Evolutionary conservation across 2,329 filamentous ascomycete species (phyloP).

Genomic region (Ophiostoma perfectum): DNA sequence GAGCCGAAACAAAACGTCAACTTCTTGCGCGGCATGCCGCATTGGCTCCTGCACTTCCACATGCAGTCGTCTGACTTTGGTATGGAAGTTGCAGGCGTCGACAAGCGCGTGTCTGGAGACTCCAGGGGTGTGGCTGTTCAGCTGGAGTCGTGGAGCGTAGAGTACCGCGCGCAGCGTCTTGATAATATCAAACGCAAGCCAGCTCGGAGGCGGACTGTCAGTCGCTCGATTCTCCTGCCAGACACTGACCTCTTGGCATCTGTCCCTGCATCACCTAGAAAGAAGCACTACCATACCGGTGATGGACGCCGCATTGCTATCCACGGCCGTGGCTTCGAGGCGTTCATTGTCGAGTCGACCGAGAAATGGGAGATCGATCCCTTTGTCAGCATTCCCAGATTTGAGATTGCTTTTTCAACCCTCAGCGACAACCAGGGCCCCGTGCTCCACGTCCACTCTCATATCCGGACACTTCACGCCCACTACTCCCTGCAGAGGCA

Average conservation of each 20-base stretch:
- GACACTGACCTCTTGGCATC: constrained; percentile 59
- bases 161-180: constrained; percentile 78
- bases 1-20: constrained; percentile 54
- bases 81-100: constrained; percentile 82
- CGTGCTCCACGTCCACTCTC: constrained; percentile 78
- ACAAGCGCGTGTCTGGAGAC: constrained; percentile 74
- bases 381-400: constrained; percentile 78
- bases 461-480: constrained; percentile 70
- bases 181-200: constrained; percentile 57
- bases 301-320: constrained; percentile 80
- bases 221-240: constrained; percentile 60
- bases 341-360: constrained; percentile 80
- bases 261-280: constrained; percentile 48
- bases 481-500: constrained; percentile 93
- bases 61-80: constrained; percentile 86
- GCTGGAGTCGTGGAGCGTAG: constrained; percentile 78
- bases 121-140: constrained; percentile 80
- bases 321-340: constrained; percentile 78
- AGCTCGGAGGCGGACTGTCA: constrained; percentile 66
- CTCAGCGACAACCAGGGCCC: constrained; percentile 81
- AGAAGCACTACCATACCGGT: constrained; percentile 50
- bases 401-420: constrained; percentile 81
- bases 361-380: constrained; percentile 80
- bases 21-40: constrained; percentile 70
- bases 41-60: constrained; percentile 78